Percentiles rank a stretch among this genome's conserved stretches.
Evolutionary conservation across 495 filamentous ascomycete genomes (phyloP).

Genomic region (Penicillium argentinense): DNA sequence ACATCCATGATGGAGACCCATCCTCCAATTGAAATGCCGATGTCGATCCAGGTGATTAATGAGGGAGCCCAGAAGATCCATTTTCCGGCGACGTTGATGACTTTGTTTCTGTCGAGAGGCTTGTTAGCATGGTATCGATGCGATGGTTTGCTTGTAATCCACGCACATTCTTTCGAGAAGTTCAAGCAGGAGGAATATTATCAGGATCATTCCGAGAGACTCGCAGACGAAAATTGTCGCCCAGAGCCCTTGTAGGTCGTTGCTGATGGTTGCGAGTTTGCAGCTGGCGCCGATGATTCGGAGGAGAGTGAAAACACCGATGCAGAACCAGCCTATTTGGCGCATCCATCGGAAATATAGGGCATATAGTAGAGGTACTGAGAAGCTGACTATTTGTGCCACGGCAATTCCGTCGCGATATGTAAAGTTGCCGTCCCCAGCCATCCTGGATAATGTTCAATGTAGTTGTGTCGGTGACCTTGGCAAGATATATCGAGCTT

Average conservation of each 20-base stretch:
- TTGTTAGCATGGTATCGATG: background rate
- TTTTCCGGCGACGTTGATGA: slow-evolving; percentile 5
- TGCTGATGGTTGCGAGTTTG: slow-evolving; percentile 15
- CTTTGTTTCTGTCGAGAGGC: slow-evolving; percentile 13
- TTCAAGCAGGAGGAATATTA: slow-evolving; percentile 18
- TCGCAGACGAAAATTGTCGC: slow-evolving; percentile 21
- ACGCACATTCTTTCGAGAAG: slow-evolving; percentile 15
- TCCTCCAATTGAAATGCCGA: slow-evolving; percentile 23
- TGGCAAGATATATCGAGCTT: background rate
- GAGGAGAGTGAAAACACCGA: slow-evolving; percentile 14
- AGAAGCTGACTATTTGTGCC: slow-evolving; percentile 10
- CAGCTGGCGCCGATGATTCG: slow-evolving; percentile 15
- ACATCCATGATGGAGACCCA: slow-evolving; percentile 18
- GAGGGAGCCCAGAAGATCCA: slow-evolving; percentile 17
- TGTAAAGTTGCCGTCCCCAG: slow-evolving; percentile 8
- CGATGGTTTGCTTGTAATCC: background rate
- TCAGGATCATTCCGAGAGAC: slow-evolving; percentile 17
- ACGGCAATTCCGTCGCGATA: slow-evolving; percentile 16
- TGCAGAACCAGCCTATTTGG: slow-evolving; percentile 19
- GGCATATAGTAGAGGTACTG: background rate
- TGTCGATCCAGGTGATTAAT: slow-evolving; percentile 24
- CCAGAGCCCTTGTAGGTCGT: slow-evolving; percentile 13
- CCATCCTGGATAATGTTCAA: background rate
- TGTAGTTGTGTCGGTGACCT: background rate
- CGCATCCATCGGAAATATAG: slow-evolving; percentile 4